Evolutionary conservation across 164 flowering plant species (phyloP).

Genomic region (Santalum album): DNA sequence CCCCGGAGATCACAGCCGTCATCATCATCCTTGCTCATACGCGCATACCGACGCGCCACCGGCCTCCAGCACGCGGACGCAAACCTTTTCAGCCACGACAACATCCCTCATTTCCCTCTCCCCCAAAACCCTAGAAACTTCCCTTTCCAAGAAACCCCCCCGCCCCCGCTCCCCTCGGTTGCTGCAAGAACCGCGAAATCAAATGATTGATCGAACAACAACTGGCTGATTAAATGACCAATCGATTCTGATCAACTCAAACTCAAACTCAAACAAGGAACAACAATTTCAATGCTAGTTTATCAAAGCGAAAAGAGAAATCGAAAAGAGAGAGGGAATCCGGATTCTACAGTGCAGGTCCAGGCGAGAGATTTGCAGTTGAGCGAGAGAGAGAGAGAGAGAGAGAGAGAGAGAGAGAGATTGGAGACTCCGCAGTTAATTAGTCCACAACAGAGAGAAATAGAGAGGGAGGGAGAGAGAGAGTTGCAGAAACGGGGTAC

Average conservation of each 20-base stretch:
- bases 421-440: too few species aligned
- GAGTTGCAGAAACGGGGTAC: background rate
- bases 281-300: too few species aligned
- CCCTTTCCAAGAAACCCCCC: slow-evolving; percentile 9
- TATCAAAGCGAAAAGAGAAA: too few species aligned
- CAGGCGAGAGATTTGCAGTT: background rate
- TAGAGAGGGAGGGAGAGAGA: background rate
- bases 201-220: too few species aligned
- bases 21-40: slow-evolving; percentile 59
- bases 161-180: too few species aligned
- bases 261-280: too few species aligned
- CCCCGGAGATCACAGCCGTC: background rate
- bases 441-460: too few species aligned
- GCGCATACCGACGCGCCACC: slow-evolving; percentile 44
- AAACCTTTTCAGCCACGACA: slow-evolving; percentile 51
- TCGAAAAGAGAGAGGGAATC: too few species aligned
- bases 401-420: background rate
- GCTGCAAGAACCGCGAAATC: background rate
- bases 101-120: slow-evolving; percentile 77
- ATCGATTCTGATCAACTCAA: too few species aligned
- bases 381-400: background rate
- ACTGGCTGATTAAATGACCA: too few species aligned
- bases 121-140: background rate
- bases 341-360: too few species aligned
- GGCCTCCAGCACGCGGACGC: slow-evolving; percentile 49